Evolutionary conservation across 257 asterid genomes (phyloP), one percentile per base, ranked within the genome.

Genomic region (Solanum sejunctum): DNA sequence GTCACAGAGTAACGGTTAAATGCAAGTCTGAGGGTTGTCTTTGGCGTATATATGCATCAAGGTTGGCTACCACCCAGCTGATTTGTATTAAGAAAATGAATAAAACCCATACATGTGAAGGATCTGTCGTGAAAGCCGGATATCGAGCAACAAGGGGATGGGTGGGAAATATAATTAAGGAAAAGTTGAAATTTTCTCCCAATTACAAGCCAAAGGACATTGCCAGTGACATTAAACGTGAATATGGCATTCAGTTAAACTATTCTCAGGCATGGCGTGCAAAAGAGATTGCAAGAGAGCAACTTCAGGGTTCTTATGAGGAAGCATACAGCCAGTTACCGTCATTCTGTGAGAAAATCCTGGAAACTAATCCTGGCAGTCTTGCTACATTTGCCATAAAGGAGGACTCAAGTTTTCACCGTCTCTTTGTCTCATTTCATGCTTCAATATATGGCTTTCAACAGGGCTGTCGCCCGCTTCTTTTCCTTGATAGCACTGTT

Each of bases 251-350:
- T 91, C 97, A 95, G 86, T 89, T 97, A 94, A 97, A 95, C 91
- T 95, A 95, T 89, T 93, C 98, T 3, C 99, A 95, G 86, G 99
- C 99, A 36, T 92, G 99, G 97, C 98, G 99, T 17, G 99, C 99
- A 79, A 96, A 96, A 90, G 99, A 96, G 92, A 94, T 95, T 80
- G 99, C 99, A 52, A 85, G 99, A 52, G 98, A 95, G 92, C 99
- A 97, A 90, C 99, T 97, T 89, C 99, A 95, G 90, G 99, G 99
- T 2, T 97, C 99, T 47, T 95, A 93, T 85, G 92, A 90, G 85
- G 98, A 95, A 89, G 99, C 99, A 7, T 97, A 97, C 90, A 90
- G 92, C 64, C 98, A 91, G 88, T 87, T 97, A 58, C 99, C 99
- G 69, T 93, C 86, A 56, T 91, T 97, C 71, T 97, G 99, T 80